Conservation (phyloP, 2,329 filamentous ascomycete species). For the Botrytis fabae region DNA sequence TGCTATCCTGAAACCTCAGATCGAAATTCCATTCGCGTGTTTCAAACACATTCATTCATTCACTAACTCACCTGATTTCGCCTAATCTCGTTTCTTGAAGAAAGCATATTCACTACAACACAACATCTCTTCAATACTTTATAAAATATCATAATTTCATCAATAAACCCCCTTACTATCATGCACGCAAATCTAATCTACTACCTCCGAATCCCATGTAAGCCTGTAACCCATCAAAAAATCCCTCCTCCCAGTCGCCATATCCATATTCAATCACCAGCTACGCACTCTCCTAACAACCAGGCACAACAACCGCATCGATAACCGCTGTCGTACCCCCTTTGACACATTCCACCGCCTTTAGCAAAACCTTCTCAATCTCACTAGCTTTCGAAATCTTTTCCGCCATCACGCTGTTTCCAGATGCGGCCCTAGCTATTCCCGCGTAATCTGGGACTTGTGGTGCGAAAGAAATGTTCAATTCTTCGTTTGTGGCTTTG, state of each 20-base stretch:
- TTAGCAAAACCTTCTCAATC: slow-evolving; percentile 52
- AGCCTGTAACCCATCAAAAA: not conserved
- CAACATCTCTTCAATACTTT: not conserved
- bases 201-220: too few relatives aligned
- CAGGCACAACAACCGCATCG: slow-evolving; percentile 45
- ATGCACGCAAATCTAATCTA: not conserved
- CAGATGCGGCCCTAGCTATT: slow-evolving; percentile 65
- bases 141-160: not conserved
- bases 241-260: not conserved
- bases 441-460: slow-evolving; percentile 64
- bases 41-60: not conserved
- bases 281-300: slow-evolving; percentile 28
- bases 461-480: slow-evolving; percentile 67
- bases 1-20: not conserved
- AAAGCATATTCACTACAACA: not conserved
- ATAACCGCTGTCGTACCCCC: slow-evolving; percentile 60
- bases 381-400: slow-evolving; percentile 58
- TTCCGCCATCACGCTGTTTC: slow-evolving; percentile 61
- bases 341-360: slow-evolving; percentile 60
- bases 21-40: not conserved
- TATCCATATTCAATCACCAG: not conserved
- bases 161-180: not conserved
- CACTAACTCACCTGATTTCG: not conserved
- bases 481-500: slow-evolving; percentile 60
- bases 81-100: not conserved